A percentile compares a stretch with the other conserved stretches of the same genome.
phyloP scores from a whole-genome alignment of 495 filamentous ascomycete species.

The Penicillium goetzii region DNA sequence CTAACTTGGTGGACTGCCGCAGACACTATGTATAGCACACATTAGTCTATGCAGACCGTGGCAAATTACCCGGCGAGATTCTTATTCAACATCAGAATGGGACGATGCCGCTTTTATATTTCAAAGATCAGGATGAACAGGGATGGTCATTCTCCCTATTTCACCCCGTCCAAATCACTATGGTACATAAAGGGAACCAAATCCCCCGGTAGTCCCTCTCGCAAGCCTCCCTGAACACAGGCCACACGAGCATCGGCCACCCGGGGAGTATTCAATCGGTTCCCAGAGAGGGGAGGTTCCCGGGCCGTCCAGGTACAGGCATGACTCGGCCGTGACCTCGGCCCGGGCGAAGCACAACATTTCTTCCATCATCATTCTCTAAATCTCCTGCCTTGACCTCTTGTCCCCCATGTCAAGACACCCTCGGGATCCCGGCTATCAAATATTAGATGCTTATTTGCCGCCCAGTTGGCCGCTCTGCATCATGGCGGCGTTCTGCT shows the following conservation, averaged over 20 bases:
- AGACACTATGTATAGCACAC: background rate
- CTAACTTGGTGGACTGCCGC: background rate
- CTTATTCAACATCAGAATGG: conserved; percentile 6
- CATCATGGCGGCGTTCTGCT: conserved; percentile 89
- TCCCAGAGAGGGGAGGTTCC: conserved; percentile 3
- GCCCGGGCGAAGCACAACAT: background rate
- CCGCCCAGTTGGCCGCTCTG: conserved; percentile 62
- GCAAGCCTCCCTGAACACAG: background rate
- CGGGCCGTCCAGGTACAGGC: background rate
- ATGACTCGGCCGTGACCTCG: background rate
- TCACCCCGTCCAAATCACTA: conserved; percentile 28
- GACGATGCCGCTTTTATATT: conserved; percentile 24
- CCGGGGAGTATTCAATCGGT: background rate
- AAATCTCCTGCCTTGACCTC: conserved; percentile 5
- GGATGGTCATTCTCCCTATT: conserved; percentile 9
- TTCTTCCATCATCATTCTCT: background rate
- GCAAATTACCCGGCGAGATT: background rate
- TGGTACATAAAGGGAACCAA: conserved; percentile 26
- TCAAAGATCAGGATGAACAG: conserved; percentile 16
- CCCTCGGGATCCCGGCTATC: conserved; percentile 5
- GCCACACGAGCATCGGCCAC: background rate
- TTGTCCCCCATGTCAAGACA: background rate
- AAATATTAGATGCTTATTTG: conserved; percentile 26
- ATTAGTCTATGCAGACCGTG: background rate
- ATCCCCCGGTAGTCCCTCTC: background rate